A percentile compares a stretch with the other conserved stretches of the same genome.
Evolutionary conservation across 2,329 filamentous ascomycete genomes (phyloP).

Genomic region (Rhexocercosporidium sp.): DNA sequence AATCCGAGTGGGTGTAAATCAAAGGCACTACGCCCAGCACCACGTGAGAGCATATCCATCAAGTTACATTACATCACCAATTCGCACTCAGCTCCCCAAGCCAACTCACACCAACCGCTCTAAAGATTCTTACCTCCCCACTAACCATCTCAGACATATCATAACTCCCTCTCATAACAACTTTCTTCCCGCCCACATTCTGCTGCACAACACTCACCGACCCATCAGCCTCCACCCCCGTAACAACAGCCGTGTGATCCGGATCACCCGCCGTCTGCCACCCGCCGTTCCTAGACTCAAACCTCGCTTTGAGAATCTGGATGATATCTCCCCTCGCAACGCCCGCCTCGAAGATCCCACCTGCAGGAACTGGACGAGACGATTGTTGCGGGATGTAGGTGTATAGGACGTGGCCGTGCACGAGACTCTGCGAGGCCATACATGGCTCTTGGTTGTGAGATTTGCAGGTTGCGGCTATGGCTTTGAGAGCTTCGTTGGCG

Average conservation of each 20-base stretch:
- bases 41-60: no score
- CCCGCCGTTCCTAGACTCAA: slow-evolving; percentile 36
- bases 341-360: slow-evolving; percentile 36
- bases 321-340: slow-evolving; percentile 45
- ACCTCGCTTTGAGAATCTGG: slow-evolving; percentile 41
- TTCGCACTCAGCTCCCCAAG: slow-evolving; percentile 35
- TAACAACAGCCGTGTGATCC: slow-evolving; percentile 44
- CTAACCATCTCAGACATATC: slow-evolving; percentile 39
- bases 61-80: no score
- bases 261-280: slow-evolving; percentile 40
- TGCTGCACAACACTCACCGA: slow-evolving; percentile 42
- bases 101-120: slow-evolving; percentile 41
- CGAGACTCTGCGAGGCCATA: slow-evolving; percentile 40
- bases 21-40: no score
- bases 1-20: no score
- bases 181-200: slow-evolving; percentile 42
- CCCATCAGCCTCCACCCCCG: slow-evolving; percentile 36
- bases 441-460: slow-evolving; percentile 38
- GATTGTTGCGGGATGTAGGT: slow-evolving; percentile 35
- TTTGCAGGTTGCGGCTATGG: slow-evolving; percentile 32
- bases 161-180: slow-evolving; percentile 39
- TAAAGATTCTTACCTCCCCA: slow-evolving; percentile 42
- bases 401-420: slow-evolving; percentile 44
- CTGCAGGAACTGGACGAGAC: slow-evolving; percentile 28
- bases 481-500: slow-evolving; percentile 41